These are phyloP conservation scores for Elongisporangium undulatum DNA, from an alignment of 352 stramenopile species.

Conservation along the genomic window DNA sequence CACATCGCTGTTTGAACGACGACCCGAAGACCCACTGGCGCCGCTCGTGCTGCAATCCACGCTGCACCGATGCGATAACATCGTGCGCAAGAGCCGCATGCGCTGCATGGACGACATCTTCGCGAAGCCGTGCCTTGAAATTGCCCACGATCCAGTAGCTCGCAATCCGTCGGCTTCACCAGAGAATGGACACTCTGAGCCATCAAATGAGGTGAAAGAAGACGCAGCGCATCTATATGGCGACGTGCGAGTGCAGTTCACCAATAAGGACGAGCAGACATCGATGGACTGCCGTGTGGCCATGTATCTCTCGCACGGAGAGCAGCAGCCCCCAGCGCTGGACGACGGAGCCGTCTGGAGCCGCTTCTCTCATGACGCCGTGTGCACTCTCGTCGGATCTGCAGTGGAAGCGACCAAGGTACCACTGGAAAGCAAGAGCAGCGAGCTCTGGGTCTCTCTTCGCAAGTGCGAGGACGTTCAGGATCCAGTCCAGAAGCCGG, in stretches of 20 bases:
- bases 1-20: conserved; percentile 51
- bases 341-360: conserved; percentile 26
- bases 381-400: conserved; percentile 41
- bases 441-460: not conserved
- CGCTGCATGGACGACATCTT: conserved; percentile 55
- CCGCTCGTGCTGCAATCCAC: conserved; percentile 42
- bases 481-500: not conserved
- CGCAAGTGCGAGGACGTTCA: not conserved
- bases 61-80: conserved; percentile 72
- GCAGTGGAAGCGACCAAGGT: conserved; percentile 42
- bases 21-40: conserved; percentile 16
- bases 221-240: conserved; percentile 6
- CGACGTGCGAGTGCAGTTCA: conserved; percentile 35
- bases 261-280: conserved; percentile 13
- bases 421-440: conserved; percentile 9
- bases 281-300: conserved; percentile 15
- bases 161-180: conserved; percentile 1
- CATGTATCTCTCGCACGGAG: conserved; percentile 13
- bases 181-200: not conserved
- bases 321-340: not conserved
- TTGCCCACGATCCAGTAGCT: conserved; percentile 23
- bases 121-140: conserved; percentile 39
- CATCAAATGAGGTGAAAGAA: not conserved
- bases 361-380: conserved; percentile 53
- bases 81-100: conserved; percentile 69